phyloP scores from a whole-genome alignment of 495 filamentous ascomycete species.

The Aspergillus nanangensis region DNA sequence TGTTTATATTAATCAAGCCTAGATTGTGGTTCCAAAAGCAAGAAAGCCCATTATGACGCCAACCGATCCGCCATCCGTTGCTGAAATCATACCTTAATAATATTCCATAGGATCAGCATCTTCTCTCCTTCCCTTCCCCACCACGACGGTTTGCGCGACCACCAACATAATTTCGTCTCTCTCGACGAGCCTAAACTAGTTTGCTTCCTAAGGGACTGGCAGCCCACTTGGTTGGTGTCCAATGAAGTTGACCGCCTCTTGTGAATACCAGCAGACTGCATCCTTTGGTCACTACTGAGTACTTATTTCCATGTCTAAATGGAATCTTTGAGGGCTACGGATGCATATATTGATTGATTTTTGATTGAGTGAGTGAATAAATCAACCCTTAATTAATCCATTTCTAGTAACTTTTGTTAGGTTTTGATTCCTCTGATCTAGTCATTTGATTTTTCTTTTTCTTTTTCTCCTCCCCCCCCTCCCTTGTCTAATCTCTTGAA shows the following conservation, averaged over 20 bases:
- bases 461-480: background rate
- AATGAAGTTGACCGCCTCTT: conserved; percentile 10
- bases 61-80: too few relatives aligned
- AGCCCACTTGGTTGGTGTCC: conserved; percentile 12
- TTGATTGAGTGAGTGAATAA: background rate
- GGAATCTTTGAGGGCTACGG: background rate
- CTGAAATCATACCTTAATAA: too few relatives aligned
- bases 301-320: too few relatives aligned
- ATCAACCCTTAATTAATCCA: background rate
- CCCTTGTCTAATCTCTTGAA: background rate
- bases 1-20: too few relatives aligned
- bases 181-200: background rate
- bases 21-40: too few relatives aligned
- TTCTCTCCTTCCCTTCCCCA: too few relatives aligned
- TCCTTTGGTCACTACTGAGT: background rate
- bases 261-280: background rate
- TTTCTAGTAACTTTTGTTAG: background rate
- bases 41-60: too few relatives aligned
- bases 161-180: conserved; percentile 1
- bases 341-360: background rate
- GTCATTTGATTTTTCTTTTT: background rate
- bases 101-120: too few relatives aligned
- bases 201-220: conserved; percentile 1
- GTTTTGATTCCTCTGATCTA: background rate
- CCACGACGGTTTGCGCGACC: background rate